These are phyloP conservation scores for Trichoderma semiorbis DNA, from an alignment of 2,329 filamentous ascomycete genomes.

Conservation along the genomic window DNA sequence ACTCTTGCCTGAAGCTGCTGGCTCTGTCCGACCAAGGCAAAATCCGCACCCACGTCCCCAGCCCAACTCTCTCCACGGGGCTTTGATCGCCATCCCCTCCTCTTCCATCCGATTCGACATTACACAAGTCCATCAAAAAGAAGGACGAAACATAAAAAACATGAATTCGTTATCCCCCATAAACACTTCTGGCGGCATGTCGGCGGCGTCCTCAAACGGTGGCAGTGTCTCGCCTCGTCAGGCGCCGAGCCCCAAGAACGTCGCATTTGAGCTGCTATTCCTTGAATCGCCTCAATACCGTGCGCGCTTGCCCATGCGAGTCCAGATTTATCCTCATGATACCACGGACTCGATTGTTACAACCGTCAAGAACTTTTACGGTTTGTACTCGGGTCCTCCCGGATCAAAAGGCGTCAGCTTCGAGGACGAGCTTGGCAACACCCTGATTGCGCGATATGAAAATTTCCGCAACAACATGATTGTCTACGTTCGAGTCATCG, in stretches of 20 bases:
- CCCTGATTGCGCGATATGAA: conserved; percentile 91
- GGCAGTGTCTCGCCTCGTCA: conserved; percentile 48
- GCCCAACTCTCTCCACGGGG: conserved; percentile 23
- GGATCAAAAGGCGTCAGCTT: conserved; percentile 85
- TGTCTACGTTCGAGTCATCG: conserved; percentile 85
- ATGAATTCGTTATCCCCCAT: conserved; percentile 50
- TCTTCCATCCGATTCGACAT: conserved; percentile 16
- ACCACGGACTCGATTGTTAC: conserved; percentile 96
- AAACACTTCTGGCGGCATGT: conserved; percentile 33
- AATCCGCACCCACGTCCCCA: conserved; percentile 32
- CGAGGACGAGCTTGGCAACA: conserved; percentile 84
- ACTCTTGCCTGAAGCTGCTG: conserved; percentile 22
- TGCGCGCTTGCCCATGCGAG: conserved; percentile 76
- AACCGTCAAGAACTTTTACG: conserved; percentile 98
- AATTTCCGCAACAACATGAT: conserved; percentile 92
- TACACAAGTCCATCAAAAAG: conserved; percentile 19
- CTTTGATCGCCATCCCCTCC: conserved; percentile 23
- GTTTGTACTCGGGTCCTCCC: conserved; percentile 73
- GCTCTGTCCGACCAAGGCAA: conserved; percentile 30
- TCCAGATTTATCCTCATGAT: conserved; percentile 92
- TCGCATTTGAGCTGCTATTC: conserved; percentile 75
- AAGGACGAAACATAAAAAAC: conserved; percentile 32
- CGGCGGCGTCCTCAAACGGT: conserved; percentile 38
- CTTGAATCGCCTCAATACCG: conserved; percentile 64
- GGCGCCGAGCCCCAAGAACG: conserved; percentile 60